Conservation (phyloP, 129 eudicot species). For the Logfia minima region DNA sequence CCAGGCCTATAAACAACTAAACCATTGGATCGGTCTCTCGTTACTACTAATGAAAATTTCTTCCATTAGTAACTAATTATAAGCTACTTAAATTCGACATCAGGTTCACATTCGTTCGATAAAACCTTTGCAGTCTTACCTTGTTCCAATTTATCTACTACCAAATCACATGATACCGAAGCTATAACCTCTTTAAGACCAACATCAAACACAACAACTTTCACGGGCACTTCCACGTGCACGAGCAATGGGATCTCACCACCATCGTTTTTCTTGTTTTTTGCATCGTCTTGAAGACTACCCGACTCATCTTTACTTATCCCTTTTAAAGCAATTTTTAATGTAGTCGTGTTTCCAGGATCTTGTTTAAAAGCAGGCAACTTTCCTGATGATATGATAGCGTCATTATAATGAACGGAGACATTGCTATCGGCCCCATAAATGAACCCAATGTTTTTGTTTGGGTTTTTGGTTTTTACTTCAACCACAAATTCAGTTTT, state of each 20-base stretch:
- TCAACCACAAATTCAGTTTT: constrained; percentile 41
- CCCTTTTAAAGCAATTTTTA: constrained; percentile 45
- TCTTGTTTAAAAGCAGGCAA: constrained; percentile 55
- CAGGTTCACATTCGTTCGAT: constrained; percentile 12
- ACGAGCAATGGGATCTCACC: constrained; percentile 50
- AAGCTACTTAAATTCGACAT: constrained; percentile 9
- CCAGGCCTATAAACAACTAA: not conserved
- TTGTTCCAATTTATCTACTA: constrained; percentile 43
- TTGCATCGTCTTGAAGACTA: constrained; percentile 32
- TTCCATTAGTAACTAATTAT: not conserved
- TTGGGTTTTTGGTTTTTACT: constrained; percentile 50
- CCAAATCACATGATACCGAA: constrained; percentile 37
- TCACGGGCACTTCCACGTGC: constrained; percentile 43
- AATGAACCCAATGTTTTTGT: constrained; percentile 38
- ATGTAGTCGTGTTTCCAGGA: constrained; percentile 29
- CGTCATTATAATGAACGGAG: constrained; percentile 37
- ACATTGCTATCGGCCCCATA: constrained; percentile 46
- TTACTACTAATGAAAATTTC: no score
- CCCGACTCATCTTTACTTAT: constrained; percentile 39
- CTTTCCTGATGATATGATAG: constrained; percentile 42
- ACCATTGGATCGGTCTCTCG: not conserved
- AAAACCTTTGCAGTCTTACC: constrained; percentile 18
- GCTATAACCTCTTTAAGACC: constrained; percentile 41
- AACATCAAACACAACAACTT: constrained; percentile 28
- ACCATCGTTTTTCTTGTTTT: not conserved